phyloP scores from a whole-genome alignment of 345 rosid species.

The Lepidium africanum region DNA sequence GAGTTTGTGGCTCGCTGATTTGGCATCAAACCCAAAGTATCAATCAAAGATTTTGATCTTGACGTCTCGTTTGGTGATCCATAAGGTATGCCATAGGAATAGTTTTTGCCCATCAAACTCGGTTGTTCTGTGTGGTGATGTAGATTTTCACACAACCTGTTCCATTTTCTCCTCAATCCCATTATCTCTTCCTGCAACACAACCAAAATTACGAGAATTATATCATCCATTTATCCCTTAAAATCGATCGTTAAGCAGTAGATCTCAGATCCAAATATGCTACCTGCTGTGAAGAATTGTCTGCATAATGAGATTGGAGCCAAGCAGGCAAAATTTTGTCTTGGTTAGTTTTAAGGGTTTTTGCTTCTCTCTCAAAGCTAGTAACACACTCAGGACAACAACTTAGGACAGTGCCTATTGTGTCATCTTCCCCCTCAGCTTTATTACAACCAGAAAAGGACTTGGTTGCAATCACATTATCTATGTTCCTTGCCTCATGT shows the following conservation, averaged over 20 bases:
- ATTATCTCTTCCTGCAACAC: constrained; percentile 47
- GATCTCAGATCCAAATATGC: neutral
- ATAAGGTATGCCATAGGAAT: constrained; percentile 27
- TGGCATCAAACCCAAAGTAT: constrained; percentile 33
- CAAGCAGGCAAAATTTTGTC: constrained; percentile 56
- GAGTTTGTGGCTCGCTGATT: constrained; percentile 25
- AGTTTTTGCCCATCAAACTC: neutral
- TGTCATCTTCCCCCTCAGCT: constrained; percentile 44
- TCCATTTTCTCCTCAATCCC: constrained; percentile 67
- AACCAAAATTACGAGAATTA: neutral
- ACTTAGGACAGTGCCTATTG: constrained; percentile 26
- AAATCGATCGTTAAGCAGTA: neutral
- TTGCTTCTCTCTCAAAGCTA: constrained; percentile 62
- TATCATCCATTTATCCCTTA: too few relatives aligned
- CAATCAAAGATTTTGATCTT: constrained; percentile 36
- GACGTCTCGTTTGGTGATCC: constrained; percentile 32
- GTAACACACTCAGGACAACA: constrained; percentile 68
- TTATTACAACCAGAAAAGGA: constrained; percentile 27
- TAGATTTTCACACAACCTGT: constrained; percentile 45
- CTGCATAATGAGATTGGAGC: constrained; percentile 43
- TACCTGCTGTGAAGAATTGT: constrained; percentile 45
- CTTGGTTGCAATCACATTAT: constrained; percentile 38
- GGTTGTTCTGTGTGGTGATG: constrained; percentile 22
- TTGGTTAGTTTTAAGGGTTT: constrained; percentile 38
- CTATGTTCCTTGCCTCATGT: constrained; percentile 38